These are phyloP conservation scores for Santalum album DNA, from an alignment of 164 flowering plant genomes.

Conservation along the genomic window DNA sequence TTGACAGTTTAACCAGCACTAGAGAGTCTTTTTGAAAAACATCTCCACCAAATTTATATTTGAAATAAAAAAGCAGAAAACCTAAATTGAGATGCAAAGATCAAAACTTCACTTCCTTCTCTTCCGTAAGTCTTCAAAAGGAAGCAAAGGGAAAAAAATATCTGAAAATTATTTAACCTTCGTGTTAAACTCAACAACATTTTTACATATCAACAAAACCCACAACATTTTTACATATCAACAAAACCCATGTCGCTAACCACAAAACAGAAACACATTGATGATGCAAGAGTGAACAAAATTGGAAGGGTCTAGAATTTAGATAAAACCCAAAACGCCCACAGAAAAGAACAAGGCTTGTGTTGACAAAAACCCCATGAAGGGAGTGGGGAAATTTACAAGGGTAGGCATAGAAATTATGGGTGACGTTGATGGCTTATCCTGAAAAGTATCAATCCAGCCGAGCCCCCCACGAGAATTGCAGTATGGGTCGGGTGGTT, in stretches of 20 bases:
- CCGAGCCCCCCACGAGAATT: not conserved
- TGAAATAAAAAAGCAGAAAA: too few species aligned
- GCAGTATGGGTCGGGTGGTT: constrained; percentile 2
- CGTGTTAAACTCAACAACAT: too few species aligned
- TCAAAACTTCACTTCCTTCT: not conserved
- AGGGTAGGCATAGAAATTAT: constrained; percentile 1
- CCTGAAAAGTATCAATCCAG: not conserved
- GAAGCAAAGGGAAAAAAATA: not conserved
- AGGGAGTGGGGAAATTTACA: not conserved
- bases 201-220: too few species aligned
- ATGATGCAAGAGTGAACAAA: not conserved
- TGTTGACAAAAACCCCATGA: not conserved
- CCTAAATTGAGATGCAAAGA: not conserved
- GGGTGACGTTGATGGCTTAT: constrained; percentile 10
- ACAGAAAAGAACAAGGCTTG: not conserved
- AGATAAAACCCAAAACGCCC: not conserved
- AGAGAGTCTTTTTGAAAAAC: not conserved
- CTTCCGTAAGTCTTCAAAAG: not conserved
- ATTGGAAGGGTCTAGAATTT: not conserved
- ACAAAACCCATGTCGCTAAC: not conserved
- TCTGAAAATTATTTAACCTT: not conserved
- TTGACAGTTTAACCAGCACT: not conserved
- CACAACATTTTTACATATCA: not conserved
- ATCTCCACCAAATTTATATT: not conserved
- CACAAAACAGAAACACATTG: not conserved